Base-by-base conservation (phyloP, 768 basidiomycete species). In the Coprinopsis sp. region DNA sequence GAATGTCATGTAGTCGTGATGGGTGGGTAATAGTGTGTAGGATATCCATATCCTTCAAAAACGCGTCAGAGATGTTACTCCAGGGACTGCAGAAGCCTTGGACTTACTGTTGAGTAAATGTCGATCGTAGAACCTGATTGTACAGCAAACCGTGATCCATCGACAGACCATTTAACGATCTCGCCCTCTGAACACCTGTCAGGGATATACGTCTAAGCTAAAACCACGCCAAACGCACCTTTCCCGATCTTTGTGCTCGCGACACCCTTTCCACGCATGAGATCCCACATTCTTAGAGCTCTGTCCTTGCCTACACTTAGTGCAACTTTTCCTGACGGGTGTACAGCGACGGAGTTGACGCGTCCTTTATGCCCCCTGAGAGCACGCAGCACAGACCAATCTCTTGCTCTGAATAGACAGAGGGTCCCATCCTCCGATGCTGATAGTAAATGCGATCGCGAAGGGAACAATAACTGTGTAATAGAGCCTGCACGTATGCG, bases 201-300 rank as follows among this genome's bases (percentile, higher is more conserved):
- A 18, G 28, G 16, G 30, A 27, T n/a, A n/a, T 19, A 36, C 30
- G 30, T 3, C n/a, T 10, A 36, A 23, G 3, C 18, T 6, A 53
- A 13, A 19, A 14, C 8, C 36, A 29, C 14, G 22, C 31, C 12
- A 48, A 2, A 61, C 74, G 45, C 50, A 90, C 93, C 93, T 69
- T 84, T 87, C 18, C 91, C 90, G 4, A 99, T 64, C 60, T 94
- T 93, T 37, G 81, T 86, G 62, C 92, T 91, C 6, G 91, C 91
- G 10, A 81, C 81, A 3, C 91, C 90, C 62, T 87, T 86, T 0
- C 95, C 95, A 36, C 94, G 73, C 90, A 97, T 94, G 39, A 99
- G 70, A 71, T 99, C 96, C 96, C 96, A 99, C 94, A 99, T 96
- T 33, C 93, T 78, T 49, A 98, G 54, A 3, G 88, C 90, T 53